Base-by-base conservation (phyloP, 352 stramenopile species). In the Globisporangium heterothallicum region DNA sequence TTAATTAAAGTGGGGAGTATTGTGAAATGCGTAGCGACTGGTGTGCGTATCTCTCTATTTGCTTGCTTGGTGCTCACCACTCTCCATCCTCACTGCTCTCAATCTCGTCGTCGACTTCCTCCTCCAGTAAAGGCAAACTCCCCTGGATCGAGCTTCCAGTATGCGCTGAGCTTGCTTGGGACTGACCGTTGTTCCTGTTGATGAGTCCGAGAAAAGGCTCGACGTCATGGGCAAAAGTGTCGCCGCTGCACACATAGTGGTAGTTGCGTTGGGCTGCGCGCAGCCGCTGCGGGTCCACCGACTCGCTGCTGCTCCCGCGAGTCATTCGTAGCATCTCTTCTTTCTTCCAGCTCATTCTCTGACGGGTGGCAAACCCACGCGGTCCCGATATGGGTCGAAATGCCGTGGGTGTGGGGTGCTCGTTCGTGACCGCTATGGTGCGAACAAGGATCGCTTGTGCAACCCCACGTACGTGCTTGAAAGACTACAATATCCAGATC, bases 321-420 rank as follows among this genome's bases (percentile, higher is more conserved):
- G 27, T 56, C 41, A 54, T 49, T 5, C 50, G 60, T 8, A 64
- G 42, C 63, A 80, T 64, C 5, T 80, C 67, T 18, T 77, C 61
- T 47, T 68, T 74, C 50, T 74, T 56, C 4, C 51, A 63, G 16
- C 80, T 60, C 6, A 79, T 68, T 18, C 75, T 66, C 54, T 84
- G 65, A 12, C 61, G 74, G 30, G 63, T 66, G 4, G 59, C 65
- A 59, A 74, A 86, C 21, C 70, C 73, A 25, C 68, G 67, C 19
- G 78, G 63, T 18, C 74, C 65, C 14, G 64, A 71, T 25, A 94
- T 88, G 24, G 83, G 83, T n/a, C 83, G 72, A 53, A 94, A 94
- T 5, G 71, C 66, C 7, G 68, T 80, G 1, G 74, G 78, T 2
- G 78, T 59, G 0, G 83, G 78, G 30, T 87, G 69, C 21, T 68